Conservation (phyloP, 257 asterid genomes). For the Catharanthus roseus region DNA sequence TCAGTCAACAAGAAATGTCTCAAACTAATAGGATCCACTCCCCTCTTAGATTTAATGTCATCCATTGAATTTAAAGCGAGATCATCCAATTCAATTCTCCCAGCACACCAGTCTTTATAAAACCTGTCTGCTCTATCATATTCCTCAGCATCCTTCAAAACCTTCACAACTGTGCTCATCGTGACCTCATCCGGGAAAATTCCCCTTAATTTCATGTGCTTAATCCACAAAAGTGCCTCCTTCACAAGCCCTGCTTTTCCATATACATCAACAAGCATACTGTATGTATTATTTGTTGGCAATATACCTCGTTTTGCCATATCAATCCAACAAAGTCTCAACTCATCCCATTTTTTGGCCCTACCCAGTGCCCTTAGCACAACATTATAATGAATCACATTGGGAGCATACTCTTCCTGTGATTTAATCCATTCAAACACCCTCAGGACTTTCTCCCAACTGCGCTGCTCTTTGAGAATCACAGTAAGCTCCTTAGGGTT, state of each 20-base stretch:
- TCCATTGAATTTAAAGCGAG: conserved; percentile 56
- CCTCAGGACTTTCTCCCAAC: conserved; percentile 72
- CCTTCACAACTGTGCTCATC: conserved; percentile 78
- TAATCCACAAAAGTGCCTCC: conserved; percentile 87
- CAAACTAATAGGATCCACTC: conserved; percentile 48
- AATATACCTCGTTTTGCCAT: conserved; percentile 67
- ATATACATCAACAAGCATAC: conserved; percentile 94
- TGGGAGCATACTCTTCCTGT: conserved; percentile 63
- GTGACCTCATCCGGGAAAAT: conserved; percentile 87
- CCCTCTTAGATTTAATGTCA: conserved; percentile 24
- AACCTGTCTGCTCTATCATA: conserved; percentile 65
- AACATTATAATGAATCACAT: conserved; percentile 88
- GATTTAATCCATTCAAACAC: conserved; percentile 84
- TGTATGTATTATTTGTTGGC: conserved; percentile 78
- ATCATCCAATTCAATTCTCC: conserved; percentile 64
- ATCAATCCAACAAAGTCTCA: conserved; percentile 95
- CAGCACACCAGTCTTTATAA: conserved; percentile 71
- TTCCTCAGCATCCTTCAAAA: conserved; percentile 77
- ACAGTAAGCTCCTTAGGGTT: conserved; percentile 80
- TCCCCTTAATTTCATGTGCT: conserved; percentile 82
- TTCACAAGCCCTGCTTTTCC: conserved; percentile 86
- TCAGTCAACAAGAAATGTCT: conserved; percentile 73
- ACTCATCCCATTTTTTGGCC: conserved; percentile 84
- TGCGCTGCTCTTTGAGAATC: conserved; percentile 79
- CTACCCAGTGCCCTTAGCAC: conserved; percentile 78